Percentiles rank a stretch among this genome's conserved stretches.
These are phyloP conservation scores for Neonectria ditissima DNA, from an alignment of 2,329 filamentous ascomycete genomes.

Conservation along the genomic window DNA sequence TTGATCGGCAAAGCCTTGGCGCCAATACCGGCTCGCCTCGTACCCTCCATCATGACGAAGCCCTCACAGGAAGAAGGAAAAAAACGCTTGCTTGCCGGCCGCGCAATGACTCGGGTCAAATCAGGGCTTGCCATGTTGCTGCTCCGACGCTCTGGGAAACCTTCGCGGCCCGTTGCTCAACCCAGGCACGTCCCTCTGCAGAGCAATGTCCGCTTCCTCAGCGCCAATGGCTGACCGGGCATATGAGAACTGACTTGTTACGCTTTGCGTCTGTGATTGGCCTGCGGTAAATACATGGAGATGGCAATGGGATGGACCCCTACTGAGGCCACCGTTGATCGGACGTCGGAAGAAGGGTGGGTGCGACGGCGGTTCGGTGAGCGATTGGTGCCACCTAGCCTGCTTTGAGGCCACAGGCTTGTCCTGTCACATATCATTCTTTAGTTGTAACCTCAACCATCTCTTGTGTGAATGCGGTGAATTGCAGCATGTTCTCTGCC, in stretches of 20 bases:
- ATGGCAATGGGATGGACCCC: neutral
- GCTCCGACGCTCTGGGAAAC: neutral
- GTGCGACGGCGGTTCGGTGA: neutral
- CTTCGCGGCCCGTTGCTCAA: neutral
- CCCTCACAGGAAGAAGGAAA: neutral
- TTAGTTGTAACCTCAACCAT: slow-evolving; percentile 1
- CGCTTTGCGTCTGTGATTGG: neutral
- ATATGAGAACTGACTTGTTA: neutral
- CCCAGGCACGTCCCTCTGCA: no score
- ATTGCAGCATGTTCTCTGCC: slow-evolving; percentile 7
- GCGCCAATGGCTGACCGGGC: neutral
- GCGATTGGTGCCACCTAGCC: slow-evolving; percentile 16
- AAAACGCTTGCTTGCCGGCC: neutral
- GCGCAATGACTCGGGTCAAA: slow-evolving; percentile 13
- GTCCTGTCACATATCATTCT: neutral
- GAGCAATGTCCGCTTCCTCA: neutral
- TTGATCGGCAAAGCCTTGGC: slow-evolving; percentile 24
- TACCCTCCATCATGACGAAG: slow-evolving; percentile 12
- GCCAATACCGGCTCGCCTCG: slow-evolving; percentile 9
- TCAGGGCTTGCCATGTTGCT: slow-evolving; percentile 2
- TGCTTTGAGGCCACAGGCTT: slow-evolving; percentile 20
- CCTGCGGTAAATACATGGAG: neutral
- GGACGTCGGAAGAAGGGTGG: neutral
- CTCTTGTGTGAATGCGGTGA: neutral
- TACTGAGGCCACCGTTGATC: neutral